Evolutionary conservation across 805 yeast genomes (phyloP), one percentile per base, ranked within the genome.

Genomic region (Yarrowia sp.): DNA sequence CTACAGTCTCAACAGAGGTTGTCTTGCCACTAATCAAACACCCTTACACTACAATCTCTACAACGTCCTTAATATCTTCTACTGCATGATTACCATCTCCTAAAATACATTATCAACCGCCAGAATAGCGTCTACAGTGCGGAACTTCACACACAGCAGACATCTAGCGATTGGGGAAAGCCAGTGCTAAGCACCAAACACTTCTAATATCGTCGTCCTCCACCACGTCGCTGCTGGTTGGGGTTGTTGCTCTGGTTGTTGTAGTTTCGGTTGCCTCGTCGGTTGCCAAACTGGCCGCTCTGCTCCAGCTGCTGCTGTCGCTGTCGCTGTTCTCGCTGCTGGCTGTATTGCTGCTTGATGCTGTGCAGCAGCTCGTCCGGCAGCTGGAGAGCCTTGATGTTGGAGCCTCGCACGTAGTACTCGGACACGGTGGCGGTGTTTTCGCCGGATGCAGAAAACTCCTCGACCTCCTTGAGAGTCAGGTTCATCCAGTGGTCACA

Each of bases 401-500:
- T 67, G 42, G 67, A 66, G 22, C 98, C 98, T 74, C 92, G 86
- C 43, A 92, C 84, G 73, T 92, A 92, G 65, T 88, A 82, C 71
- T 90, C 96, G 3, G 86, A 84, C 51, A 88, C 76, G 72, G 87
- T 86, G 63, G 81, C 74, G 74, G 84, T 89, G 64, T 79, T 79
- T 68, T 83, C 86, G 42, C 89, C 93, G 69, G 81, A 33, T 4
- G 64, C 50, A 17, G 51, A 43, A n/a, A 58, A 58, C 72, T 86
- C 89, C 55, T 86, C 83, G 14, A 88, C 98, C 68, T 92, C 86
- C 38, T 81, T 81, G 64, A 95, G 80, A 1, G 96, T 89, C 69
- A 95, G 80, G 75, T 95, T 95, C 99, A 95, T 95, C 92, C 96
- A 90, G 43, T 90, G 86, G 75, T 95, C 99, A 71, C 96, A 91